phyloP scores from a whole-genome alignment of 1,284 basidiomycete genomes.

The Kwoniella shivajii region DNA sequence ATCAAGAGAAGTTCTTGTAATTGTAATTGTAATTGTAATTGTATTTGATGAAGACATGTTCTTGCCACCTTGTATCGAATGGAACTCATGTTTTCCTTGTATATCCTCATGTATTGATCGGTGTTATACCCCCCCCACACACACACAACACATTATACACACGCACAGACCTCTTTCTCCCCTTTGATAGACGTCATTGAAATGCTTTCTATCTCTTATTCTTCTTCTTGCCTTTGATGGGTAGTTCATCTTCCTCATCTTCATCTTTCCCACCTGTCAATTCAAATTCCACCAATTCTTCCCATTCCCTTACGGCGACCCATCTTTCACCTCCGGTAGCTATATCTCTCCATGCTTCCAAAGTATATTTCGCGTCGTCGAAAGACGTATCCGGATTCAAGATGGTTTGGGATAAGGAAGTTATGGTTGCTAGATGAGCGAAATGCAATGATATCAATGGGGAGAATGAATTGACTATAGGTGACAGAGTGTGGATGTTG shows the following conservation, averaged over 20 bases:
- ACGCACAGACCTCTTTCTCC: constrained; percentile 7
- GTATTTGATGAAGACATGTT: no score
- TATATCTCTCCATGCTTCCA: constrained; percentile 48
- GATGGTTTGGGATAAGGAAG: constrained; percentile 26
- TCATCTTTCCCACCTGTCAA: constrained; percentile 25
- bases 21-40: no score
- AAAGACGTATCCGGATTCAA: constrained; percentile 34
- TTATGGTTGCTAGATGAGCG: constrained; percentile 33
- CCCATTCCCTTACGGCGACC: constrained; percentile 44
- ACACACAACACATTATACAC: constrained; percentile 5
- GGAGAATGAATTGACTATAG: constrained; percentile 42
- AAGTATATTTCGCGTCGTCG: constrained; percentile 39
- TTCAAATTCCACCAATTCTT: constrained; percentile 45
- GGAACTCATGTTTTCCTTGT: no score
- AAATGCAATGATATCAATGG: constrained; percentile 38
- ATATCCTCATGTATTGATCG: not conserved
- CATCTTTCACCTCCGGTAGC: constrained; percentile 39
- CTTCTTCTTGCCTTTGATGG: constrained; percentile 23
- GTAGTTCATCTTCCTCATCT: constrained; percentile 25
- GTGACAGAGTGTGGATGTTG: no score
- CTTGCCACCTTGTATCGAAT: no score
- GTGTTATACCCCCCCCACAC: constrained; percentile 1
- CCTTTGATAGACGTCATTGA: not conserved
- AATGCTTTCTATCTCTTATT: constrained; percentile 12
- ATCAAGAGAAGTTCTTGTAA: no score